Conservation (phyloP, 73 alveolate species). For the Blepharisma stoltei region DNA sequence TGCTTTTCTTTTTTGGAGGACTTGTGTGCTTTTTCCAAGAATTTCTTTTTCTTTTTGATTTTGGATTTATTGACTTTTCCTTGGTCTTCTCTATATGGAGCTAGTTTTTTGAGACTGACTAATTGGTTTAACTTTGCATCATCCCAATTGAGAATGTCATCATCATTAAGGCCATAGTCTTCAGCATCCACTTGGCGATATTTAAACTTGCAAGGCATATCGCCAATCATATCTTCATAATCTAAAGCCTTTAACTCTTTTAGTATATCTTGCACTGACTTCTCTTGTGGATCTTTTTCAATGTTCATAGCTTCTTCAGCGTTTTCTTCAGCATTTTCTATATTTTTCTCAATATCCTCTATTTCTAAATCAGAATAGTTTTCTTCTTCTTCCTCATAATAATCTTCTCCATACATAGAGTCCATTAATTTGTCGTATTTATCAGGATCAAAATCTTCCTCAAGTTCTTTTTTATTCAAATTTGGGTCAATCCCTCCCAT, state of each 20-base stretch:
- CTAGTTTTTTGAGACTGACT: conserved; percentile 85
- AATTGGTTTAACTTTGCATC: conserved; percentile 84
- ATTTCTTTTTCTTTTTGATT: conserved; percentile 41
- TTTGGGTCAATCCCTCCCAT: conserved; percentile 46
- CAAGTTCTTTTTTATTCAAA: conserved; percentile 40
- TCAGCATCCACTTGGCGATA: conserved; percentile 82
- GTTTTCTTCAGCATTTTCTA: conserved; percentile 51
- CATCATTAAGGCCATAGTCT: conserved; percentile 93
- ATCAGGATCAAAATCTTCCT: conserved; percentile 82
- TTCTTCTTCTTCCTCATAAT: conserved; percentile 63
- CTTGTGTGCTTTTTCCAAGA: conserved; percentile 5
- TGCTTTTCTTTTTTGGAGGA: no score
- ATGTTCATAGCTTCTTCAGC: conserved; percentile 39
- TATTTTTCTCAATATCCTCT: conserved; percentile 41
- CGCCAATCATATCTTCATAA: conserved; percentile 91
- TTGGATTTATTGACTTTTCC: conserved; percentile 35
- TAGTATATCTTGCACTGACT: conserved; percentile 30
- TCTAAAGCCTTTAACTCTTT: conserved; percentile 59
- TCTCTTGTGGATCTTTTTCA: conserved; percentile 61
- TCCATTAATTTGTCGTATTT: conserved; percentile 78
- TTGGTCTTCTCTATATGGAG: conserved; percentile 65
- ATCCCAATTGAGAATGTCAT: conserved; percentile 87
- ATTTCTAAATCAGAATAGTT: conserved; percentile 48
- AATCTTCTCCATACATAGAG: conserved; percentile 75
- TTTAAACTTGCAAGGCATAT: conserved; percentile 82